phyloP scores from a whole-genome alignment of 257 asterid species.

The Lavandula angustifolia region DNA sequence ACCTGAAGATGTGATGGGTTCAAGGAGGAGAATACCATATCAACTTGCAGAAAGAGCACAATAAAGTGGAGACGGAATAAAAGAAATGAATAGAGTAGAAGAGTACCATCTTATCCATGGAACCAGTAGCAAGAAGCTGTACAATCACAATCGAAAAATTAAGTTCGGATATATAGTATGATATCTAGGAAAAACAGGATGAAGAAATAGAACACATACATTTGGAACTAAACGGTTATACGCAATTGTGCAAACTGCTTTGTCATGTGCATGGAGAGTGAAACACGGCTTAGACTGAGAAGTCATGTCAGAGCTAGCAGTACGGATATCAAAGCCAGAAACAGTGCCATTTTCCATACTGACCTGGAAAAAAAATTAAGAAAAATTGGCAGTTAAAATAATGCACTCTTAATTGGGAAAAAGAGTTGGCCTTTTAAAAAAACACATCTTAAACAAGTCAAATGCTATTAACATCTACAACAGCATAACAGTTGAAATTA shows the following conservation, averaged over 20 bases:
- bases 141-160: slow-evolving; percentile 28
- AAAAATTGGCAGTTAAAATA: background rate
- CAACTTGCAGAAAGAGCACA: background rate
- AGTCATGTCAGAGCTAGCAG: slow-evolving; percentile 52
- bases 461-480: background rate
- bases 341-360: slow-evolving; percentile 85
- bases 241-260: slow-evolving; percentile 73
- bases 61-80: background rate
- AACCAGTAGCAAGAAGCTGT: slow-evolving; percentile 95
- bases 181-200: slow-evolving; percentile 8
- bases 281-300: slow-evolving; percentile 64
- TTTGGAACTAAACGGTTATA: slow-evolving; percentile 65
- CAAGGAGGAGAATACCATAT: background rate
- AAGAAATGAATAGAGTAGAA: slow-evolving; percentile 9
- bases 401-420: background rate
- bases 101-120: slow-evolving; percentile 79
- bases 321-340: slow-evolving; percentile 67
- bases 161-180: slow-evolving; percentile 25
- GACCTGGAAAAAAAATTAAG: slow-evolving; percentile 51
- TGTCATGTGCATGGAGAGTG: slow-evolving; percentile 90
- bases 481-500: slow-evolving; percentile 9
- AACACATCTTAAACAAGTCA: background rate
- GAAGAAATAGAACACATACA: slow-evolving; percentile 37
- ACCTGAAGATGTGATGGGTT: slow-evolving; percentile 51
- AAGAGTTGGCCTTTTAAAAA: background rate